Percentiles rank a stretch among this genome's conserved stretches.
These are phyloP conservation scores for Talaromyces sp. DNA, from an alignment of 2,329 filamentous ascomycete genomes.

Conservation along the genomic window DNA sequence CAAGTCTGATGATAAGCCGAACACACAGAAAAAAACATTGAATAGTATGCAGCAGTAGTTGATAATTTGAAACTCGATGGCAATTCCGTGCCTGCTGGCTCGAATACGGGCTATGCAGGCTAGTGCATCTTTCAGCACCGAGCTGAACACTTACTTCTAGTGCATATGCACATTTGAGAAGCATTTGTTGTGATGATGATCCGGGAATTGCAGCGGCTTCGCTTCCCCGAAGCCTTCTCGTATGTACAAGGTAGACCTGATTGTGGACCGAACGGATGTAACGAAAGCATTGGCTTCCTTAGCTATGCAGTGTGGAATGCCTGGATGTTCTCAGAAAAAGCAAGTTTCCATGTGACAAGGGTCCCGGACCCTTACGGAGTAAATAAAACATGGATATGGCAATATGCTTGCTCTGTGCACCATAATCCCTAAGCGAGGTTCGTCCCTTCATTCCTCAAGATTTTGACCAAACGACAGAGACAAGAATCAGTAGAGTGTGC, in stretches of 20 bases:
- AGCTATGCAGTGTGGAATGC: not conserved
- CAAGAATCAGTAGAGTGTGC: not conserved
- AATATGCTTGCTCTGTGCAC: not conserved
- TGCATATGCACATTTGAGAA: not conserved
- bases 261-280: not conserved
- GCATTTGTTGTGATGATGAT: not conserved
- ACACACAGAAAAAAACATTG: not conserved
- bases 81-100: not conserved
- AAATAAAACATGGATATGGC: too few species aligned
- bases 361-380: not conserved
- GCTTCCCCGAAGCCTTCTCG: not conserved
- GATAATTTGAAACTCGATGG: too few species aligned
- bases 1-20: not conserved
- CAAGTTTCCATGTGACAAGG: not conserved
- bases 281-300: not conserved
- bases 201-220: not conserved
- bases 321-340: not conserved
- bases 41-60: not conserved
- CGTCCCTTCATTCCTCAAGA: not conserved
- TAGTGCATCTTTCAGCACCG: not conserved
- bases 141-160: not conserved
- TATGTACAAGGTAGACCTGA: not conserved
- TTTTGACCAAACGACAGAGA: not conserved
- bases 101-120: not conserved
- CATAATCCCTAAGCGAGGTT: not conserved